phyloP scores from a whole-genome alignment of 371 early-diverging fungal genomes.

The Mucor velutinosus region DNA sequence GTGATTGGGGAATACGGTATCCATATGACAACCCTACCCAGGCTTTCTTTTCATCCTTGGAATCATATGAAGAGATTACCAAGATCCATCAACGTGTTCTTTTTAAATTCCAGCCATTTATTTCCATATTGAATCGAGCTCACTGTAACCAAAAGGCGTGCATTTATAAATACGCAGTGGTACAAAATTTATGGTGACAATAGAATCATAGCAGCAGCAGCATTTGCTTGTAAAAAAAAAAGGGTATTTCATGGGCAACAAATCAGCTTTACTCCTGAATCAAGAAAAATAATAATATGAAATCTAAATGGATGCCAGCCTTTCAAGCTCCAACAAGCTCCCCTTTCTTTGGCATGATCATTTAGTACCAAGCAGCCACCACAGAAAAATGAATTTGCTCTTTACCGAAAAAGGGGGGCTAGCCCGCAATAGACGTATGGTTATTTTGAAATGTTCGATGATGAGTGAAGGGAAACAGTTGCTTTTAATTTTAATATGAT shows the following conservation, averaged over 20 bases:
- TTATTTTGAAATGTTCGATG: not conserved
- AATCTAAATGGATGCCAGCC: too few relatives aligned
- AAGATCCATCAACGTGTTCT: too few relatives aligned
- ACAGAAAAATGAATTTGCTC: too few relatives aligned
- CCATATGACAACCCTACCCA: too few relatives aligned
- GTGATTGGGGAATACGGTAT: too few relatives aligned
- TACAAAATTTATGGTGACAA: not conserved
- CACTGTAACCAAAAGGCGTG: not conserved
- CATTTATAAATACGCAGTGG: not conserved
- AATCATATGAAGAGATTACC: too few relatives aligned
- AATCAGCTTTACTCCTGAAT: not conserved
- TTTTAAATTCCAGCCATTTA: too few relatives aligned
- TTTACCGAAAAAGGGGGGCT: not conserved
- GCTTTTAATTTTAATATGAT: not conserved
- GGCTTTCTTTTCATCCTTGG: too few relatives aligned
- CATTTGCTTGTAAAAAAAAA: too few relatives aligned
- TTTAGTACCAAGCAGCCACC: too few relatives aligned
- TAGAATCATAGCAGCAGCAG: not conserved
- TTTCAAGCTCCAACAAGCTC: not conserved
- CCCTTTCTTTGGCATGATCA: not conserved
- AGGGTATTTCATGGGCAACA: too few relatives aligned
- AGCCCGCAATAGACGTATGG: not conserved
- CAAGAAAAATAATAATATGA: not conserved
- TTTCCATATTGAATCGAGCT: too few relatives aligned
- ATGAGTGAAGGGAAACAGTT: not conserved